A percentile compares a stretch with the other conserved stretches of the same genome.
phyloP scores from a whole-genome alignment of 805 yeast genomes.

The Yarrowia sp. region DNA sequence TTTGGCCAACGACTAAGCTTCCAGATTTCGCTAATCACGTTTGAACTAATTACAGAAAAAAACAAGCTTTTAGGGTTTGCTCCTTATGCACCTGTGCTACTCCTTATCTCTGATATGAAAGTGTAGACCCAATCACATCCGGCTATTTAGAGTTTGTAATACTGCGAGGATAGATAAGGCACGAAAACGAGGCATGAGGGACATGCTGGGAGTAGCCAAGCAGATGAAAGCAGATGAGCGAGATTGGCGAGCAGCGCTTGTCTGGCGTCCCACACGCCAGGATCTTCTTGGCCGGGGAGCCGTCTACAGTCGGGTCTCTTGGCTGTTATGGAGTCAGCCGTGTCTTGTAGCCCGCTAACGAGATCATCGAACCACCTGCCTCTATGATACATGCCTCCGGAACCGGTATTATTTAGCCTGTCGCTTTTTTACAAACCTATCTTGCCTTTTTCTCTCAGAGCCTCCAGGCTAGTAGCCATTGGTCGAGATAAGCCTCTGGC shows the following conservation, averaged over 20 bases:
- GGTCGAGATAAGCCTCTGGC: conserved; percentile 21
- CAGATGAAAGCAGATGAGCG: neutral
- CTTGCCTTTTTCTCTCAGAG: conserved; percentile 5
- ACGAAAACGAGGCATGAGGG: conserved; percentile 16
- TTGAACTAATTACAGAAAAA: neutral
- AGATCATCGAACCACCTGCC: neutral
- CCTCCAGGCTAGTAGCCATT: neutral
- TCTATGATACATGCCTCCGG: neutral
- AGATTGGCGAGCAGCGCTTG: neutral
- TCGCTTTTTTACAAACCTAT: neutral
- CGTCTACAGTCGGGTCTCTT: neutral
- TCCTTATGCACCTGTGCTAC: conserved; percentile 1
- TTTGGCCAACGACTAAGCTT: neutral
- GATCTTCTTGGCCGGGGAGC: neutral
- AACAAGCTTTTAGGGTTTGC: neutral
- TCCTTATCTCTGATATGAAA: conserved; percentile 24
- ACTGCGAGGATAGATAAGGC: conserved; percentile 14
- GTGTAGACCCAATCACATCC: conserved; percentile 4
- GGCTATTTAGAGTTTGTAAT: neutral
- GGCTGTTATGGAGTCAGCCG: neutral
- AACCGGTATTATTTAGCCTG: neutral
- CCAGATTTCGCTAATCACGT: conserved; percentile 11
- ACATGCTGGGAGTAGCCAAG: conserved; percentile 8
- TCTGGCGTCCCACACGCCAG: neutral
- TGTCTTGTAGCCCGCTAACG: too few species aligned